Conservation (phyloP, 225 moss, liverwort and hornwort genomes). For the Takakia lepidozioides region DNA sequence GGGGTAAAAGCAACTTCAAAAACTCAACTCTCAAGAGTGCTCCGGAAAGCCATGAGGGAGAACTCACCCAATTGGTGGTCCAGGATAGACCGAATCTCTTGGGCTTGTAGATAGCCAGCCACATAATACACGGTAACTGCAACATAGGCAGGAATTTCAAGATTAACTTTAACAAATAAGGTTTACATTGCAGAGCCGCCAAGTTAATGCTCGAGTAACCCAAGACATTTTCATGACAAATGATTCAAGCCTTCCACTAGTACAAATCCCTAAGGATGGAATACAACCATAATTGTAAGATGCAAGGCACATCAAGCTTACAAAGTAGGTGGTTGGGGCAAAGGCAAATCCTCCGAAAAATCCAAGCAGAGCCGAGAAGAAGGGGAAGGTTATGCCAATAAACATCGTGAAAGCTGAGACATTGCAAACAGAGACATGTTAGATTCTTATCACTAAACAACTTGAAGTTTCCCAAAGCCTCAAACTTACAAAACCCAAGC, state of each 20-base stretch:
- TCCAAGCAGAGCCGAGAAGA: slow-evolving; percentile 22
- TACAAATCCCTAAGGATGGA: neutral
- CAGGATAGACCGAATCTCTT: slow-evolving; percentile 3
- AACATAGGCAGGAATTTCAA: neutral
- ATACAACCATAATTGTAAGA: neutral
- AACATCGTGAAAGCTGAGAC: slow-evolving; percentile 10
- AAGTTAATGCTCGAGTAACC: neutral
- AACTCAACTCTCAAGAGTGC: too few relatives aligned
- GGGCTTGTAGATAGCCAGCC: slow-evolving; percentile 13
- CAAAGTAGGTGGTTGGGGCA: slow-evolving; percentile 30
- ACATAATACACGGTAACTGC: slow-evolving; percentile 24
- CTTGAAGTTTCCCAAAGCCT: too few relatives aligned
- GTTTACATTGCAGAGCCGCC: too few relatives aligned
- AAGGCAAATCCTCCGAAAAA: slow-evolving; percentile 28
- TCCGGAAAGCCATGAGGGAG: too few relatives aligned
- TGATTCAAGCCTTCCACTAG: too few relatives aligned
- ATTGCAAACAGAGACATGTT: too few relatives aligned
- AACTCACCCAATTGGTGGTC: slow-evolving; percentile 12
- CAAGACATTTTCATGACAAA: too few relatives aligned
- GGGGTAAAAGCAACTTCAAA: too few relatives aligned
- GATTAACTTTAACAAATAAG: neutral
- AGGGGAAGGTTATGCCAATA: slow-evolving; percentile 13
- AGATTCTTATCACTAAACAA: too few relatives aligned
- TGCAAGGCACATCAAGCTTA: slow-evolving; percentile 6
- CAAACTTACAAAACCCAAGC: too few relatives aligned